phyloP scores from a whole-genome alignment of 306 rosid genomes.

The Potentilla sterilis region DNA sequence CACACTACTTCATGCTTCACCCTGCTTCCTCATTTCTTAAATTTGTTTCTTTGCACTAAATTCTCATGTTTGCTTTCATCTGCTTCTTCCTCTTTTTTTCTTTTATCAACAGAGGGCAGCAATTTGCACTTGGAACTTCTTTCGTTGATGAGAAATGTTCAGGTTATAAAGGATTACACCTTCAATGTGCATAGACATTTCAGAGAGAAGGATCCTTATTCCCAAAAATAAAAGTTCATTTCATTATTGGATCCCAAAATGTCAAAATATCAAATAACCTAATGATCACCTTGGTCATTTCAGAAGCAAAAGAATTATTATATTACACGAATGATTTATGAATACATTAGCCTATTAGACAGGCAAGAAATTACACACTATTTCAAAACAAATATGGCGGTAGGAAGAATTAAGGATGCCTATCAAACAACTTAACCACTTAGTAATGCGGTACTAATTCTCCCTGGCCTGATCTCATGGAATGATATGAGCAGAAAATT shows the following conservation, averaged over 20 bases:
- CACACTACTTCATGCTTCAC: neutral
- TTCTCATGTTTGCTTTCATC: neutral
- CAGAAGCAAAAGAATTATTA: neutral
- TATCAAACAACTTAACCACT: slow-evolving; percentile 4
- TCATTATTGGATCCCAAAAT: too few relatives aligned
- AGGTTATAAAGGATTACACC: neutral
- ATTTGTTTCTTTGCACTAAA: neutral
- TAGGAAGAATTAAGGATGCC: neutral
- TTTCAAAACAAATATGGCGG: neutral
- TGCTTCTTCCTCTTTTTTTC: neutral
- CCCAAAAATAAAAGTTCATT: too few relatives aligned
- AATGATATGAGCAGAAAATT: neutral
- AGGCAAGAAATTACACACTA: slow-evolving; percentile 6
- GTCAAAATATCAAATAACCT: too few relatives aligned
- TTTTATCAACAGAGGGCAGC: neutral
- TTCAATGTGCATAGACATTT: neutral
- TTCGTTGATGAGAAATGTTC: too few relatives aligned
- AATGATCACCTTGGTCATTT: too few relatives aligned
- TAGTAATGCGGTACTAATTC: too few relatives aligned
- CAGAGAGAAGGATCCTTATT: neutral
- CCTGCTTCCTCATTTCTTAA: neutral
- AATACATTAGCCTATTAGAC: neutral
- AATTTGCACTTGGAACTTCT: neutral
- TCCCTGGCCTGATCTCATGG: neutral
- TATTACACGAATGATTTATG: neutral